Evolutionary conservation across 208 protist genomes (phyloP), one percentile per base, ranked within the genome.

Genomic region (Naegleria lovaniensis): DNA sequence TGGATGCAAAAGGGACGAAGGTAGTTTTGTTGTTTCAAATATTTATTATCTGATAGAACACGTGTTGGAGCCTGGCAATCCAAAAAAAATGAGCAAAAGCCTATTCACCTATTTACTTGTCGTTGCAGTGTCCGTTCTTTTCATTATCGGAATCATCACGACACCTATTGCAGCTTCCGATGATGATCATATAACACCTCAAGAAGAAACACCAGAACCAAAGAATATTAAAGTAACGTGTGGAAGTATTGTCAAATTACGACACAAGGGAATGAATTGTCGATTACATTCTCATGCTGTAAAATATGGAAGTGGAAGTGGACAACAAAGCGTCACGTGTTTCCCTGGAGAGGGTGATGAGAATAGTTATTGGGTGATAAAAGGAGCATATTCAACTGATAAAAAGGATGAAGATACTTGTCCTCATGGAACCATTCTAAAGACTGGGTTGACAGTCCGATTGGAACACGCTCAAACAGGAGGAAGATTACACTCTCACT

Each of bases 341-440:
- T 90, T 36, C 38, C 48, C 48, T 22, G 87, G 55, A 41, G 25
- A 52, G 13, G 87, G 52, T 36, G 87, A 90, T 79, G 11, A 52
- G 3, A 90, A 90, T 90, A 48, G n/a, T 38, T 90, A 79, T 67
- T 90, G 87, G 87, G 22, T 90, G n/a, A 48, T 90, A 6, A 90
- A 90, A 40, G 19, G 13, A n/a, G 5, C 41, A 25, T 29, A 89
- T 48, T 13, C 13, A 15, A 0, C 16, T 36, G 29, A n/a, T 36
- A 55, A 55, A 19, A 13, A 5, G 15, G 36, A 5, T 38, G 41
- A 25, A 43, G 22, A 85, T 13, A 0, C 6, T 33, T 89, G 85
- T 89, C 41, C 85, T n/a, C 85, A 39, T n/a, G 85, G 85, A 5
- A 67, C 85, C 19, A 6, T 40, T 22, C 15, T 89, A 0, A 52